phyloP scores from a whole-genome alignment of 2,329 filamentous ascomycete genomes.

The Ramichloridium luteum region DNA sequence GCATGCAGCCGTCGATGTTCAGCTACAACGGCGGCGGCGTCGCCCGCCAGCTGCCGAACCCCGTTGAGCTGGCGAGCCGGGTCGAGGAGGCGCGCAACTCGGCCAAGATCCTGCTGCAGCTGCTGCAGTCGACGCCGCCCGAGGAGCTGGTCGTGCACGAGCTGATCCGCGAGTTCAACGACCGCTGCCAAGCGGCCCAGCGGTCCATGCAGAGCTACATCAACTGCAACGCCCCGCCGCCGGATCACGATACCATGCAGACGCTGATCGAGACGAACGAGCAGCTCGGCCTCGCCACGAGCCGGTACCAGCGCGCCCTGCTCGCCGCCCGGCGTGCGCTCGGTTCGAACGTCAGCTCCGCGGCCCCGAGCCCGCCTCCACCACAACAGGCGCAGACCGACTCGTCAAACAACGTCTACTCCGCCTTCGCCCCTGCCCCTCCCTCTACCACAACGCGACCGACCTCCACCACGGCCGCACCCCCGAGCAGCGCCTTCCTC shows the following conservation, averaged over 20 bases:
- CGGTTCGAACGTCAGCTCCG: no score
- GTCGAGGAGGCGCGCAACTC: constrained; percentile 86
- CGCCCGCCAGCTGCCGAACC: constrained; percentile 41
- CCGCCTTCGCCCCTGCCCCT: not conserved
- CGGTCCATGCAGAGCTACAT: constrained; percentile 80
- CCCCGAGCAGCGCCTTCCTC: no score
- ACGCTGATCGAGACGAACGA: constrained; percentile 91
- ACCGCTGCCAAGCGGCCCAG: constrained; percentile 71
- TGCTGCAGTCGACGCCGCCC: constrained; percentile 72
- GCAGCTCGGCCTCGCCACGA: constrained; percentile 69
- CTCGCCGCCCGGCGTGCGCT: constrained; percentile 42
- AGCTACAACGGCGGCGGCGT: constrained; percentile 2
- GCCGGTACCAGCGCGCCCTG: constrained; percentile 71
- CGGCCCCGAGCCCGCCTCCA: constrained; percentile 15
- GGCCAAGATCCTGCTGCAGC: constrained; percentile 81
- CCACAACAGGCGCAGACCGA: constrained; percentile 3
- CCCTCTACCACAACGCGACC: no score
- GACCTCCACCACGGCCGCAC: no score
- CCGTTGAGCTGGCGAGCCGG: constrained; percentile 65
- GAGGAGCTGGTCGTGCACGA: constrained; percentile 69
- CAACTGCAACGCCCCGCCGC: constrained; percentile 60
- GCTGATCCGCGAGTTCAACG: constrained; percentile 82
- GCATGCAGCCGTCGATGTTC: not conserved
- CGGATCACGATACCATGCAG: constrained; percentile 89
- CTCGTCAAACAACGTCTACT: not conserved